Percentiles rank a stretch among this genome's conserved stretches.
phyloP scores from a whole-genome alignment of 83 land plant species.

The Picea engelmannii region DNA sequence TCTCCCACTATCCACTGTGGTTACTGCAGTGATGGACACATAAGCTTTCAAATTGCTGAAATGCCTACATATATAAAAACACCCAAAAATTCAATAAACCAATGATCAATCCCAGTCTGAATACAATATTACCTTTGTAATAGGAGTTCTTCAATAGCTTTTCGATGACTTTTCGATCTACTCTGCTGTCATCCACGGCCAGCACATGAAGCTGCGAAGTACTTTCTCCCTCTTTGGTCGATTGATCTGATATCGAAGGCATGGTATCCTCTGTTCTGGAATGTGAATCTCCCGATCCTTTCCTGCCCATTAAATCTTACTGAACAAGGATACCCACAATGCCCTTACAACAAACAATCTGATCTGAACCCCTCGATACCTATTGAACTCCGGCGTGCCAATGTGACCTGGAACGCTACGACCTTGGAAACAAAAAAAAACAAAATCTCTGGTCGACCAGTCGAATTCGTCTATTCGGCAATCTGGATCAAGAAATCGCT shows the following conservation, averaged over 20 bases:
- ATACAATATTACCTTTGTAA: neutral
- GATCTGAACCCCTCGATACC: neutral
- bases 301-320: too few relatives aligned
- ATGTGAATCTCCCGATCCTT: neutral
- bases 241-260: neutral
- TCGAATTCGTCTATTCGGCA: too few relatives aligned
- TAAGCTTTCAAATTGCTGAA: neutral
- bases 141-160: constrained; percentile 67
- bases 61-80: too few relatives aligned
- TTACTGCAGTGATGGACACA: constrained; percentile 48
- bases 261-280: neutral
- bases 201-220: constrained; percentile 60
- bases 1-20: constrained; percentile 75
- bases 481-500: neutral
- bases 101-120: neutral
- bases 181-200: constrained; percentile 70
- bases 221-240: neutral
- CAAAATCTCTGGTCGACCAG: too few relatives aligned
- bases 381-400: too few relatives aligned
- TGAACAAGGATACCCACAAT: too few relatives aligned
- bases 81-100: too few relatives aligned
- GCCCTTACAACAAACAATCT: neutral
- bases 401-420: too few relatives aligned
- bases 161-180: constrained; percentile 77
- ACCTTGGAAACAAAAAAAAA: neutral